Percentiles rank a stretch among this genome's conserved stretches.
Evolutionary conservation across 805 yeast species (phyloP).

Genomic region (Scheffersomyces lignosus): DNA sequence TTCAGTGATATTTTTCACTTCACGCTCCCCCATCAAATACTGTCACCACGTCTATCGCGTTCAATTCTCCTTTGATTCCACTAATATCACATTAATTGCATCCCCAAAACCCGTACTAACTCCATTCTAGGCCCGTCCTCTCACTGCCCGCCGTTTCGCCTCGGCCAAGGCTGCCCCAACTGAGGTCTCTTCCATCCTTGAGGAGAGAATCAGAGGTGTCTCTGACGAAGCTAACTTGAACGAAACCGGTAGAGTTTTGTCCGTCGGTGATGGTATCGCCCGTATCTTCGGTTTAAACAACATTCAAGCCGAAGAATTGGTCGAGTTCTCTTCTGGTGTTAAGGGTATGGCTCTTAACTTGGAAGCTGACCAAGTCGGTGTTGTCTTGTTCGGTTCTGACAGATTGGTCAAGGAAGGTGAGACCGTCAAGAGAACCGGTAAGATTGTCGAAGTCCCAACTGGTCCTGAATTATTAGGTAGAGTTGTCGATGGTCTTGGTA

Average conservation of each 20-base stretch:
- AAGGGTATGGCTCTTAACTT: conserved; percentile 99
- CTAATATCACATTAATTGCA: too few species aligned
- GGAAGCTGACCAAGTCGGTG: conserved; percentile 99
- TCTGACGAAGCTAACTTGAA: conserved; percentile 95
- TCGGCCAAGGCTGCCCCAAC: conserved; percentile 98
- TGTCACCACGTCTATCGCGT: too few species aligned
- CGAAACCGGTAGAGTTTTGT: conserved; percentile 99
- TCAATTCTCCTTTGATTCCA: too few species aligned
- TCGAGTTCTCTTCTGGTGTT: conserved; percentile 98
- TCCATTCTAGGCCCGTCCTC: conserved; percentile 68
- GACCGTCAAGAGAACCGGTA: conserved; percentile 99
- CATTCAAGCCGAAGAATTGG: conserved; percentile 99
- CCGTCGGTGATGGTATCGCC: conserved; percentile 99
- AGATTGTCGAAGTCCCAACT: conserved; percentile 98
- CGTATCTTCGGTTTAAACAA: conserved; percentile 99
- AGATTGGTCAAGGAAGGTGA: conserved; percentile 98
- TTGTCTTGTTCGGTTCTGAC: conserved; percentile 99
- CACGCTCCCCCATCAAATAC: too few species aligned
- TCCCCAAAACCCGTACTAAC: conserved; percentile 37
- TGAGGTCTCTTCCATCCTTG: conserved; percentile 98
- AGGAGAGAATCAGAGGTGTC: conserved; percentile 99
- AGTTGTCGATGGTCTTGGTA: conserved; percentile 99
- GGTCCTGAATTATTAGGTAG: conserved; percentile 98
- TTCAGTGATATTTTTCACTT: too few species aligned
- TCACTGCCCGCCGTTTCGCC: conserved; percentile 79